Conservation (phyloP, 1,284 basidiomycete species). For the Moniliella sp. region DNA sequence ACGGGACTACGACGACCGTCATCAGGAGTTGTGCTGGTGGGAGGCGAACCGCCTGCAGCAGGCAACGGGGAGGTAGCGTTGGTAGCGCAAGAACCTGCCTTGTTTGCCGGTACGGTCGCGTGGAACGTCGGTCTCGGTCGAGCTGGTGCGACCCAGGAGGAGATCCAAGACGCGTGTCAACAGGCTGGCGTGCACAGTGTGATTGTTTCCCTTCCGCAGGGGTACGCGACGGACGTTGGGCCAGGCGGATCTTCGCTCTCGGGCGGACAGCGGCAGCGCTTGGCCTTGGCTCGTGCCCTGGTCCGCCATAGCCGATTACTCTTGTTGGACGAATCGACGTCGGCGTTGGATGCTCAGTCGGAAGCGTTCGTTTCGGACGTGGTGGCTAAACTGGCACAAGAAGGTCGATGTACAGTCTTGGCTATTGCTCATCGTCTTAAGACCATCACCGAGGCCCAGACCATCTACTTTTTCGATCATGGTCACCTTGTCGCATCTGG, state of each 20-base stretch:
- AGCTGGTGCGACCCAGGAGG: conserved; percentile 19
- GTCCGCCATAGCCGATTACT: neutral
- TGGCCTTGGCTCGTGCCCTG: conserved; percentile 1
- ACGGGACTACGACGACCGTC: conserved; percentile 75
- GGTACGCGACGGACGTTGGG: conserved; percentile 76
- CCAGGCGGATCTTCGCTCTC: conserved; percentile 46
- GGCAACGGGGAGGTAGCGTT: conserved; percentile 65
- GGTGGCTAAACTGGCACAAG: neutral
- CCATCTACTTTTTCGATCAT: conserved; percentile 45
- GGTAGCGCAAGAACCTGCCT: conserved; percentile 66
- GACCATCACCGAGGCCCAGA: conserved; percentile 44
- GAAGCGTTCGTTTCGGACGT: conserved; percentile 1
- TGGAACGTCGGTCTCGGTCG: conserved; percentile 70
- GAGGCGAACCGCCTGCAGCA: conserved; percentile 63
- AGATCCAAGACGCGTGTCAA: conserved; percentile 66
- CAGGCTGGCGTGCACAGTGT: conserved; percentile 84
- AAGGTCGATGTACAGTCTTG: conserved; percentile 1
- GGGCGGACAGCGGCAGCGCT: conserved; percentile 1
- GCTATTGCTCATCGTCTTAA: conserved; percentile 1
- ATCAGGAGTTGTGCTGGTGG: conserved; percentile 46
- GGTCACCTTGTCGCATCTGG: conserved; percentile 6
- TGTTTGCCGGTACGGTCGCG: conserved; percentile 59
- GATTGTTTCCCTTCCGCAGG: conserved; percentile 57
- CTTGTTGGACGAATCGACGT: conserved; percentile 2
- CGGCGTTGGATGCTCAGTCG: conserved; percentile 2